These are phyloP conservation scores for Lizonia empirigonia DNA, from an alignment of 2,329 filamentous ascomycete species.

Conservation along the genomic window DNA sequence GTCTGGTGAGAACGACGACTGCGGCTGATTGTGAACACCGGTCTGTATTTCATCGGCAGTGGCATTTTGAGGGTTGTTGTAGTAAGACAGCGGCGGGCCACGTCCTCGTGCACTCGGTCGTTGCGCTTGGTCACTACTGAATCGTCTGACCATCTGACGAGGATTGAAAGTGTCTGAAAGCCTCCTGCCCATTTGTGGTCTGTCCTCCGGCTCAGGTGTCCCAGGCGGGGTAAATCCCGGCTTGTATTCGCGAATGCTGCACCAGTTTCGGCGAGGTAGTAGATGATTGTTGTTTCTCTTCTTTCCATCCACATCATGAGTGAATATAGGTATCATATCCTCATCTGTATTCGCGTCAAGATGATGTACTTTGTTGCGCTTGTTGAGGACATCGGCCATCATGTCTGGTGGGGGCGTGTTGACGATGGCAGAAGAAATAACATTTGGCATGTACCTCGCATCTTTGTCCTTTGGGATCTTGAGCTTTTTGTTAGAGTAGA, in stretches of 20 bases:
- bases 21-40: constrained; percentile 29
- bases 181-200: constrained; percentile 33
- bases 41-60: constrained; percentile 39
- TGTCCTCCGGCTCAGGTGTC: constrained; percentile 55
- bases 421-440: constrained; percentile 92
- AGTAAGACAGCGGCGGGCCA: constrained; percentile 47
- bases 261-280: constrained; percentile 92
- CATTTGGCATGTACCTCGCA: constrained; percentile 94
- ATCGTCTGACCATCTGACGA: constrained; percentile 50
- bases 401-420: constrained; percentile 88
- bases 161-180: constrained; percentile 46
- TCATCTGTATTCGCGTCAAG: constrained; percentile 80
- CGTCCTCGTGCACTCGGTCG: constrained; percentile 34
- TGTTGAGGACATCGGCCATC: constrained; percentile 90
- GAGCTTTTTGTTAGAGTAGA: constrained; percentile 85
- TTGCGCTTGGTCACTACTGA: constrained; percentile 40
- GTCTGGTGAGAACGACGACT: constrained; percentile 47
- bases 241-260: constrained; percentile 82
- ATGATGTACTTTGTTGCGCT: constrained; percentile 78
- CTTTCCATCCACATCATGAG: constrained; percentile 85
- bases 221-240: constrained; percentile 71
- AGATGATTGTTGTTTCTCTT: constrained; percentile 88
- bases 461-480: constrained; percentile 82
- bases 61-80: constrained; percentile 45
- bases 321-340: constrained; percentile 93